phyloP scores from a whole-genome alignment of 768 basidiomycete species.

The Exidia glandulosa region DNA sequence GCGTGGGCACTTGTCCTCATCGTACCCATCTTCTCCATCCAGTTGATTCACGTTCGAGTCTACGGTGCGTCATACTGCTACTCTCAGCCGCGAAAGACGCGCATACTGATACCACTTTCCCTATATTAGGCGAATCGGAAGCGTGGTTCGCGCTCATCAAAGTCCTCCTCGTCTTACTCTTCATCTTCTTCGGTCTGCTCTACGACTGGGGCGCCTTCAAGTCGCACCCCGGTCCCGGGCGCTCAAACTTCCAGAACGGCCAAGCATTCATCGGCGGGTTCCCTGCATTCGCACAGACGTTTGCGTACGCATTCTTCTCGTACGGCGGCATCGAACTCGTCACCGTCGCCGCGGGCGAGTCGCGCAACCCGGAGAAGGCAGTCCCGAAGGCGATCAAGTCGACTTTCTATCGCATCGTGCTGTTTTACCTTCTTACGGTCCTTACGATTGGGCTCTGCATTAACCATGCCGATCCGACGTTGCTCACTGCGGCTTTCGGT shows the following conservation, averaged over 20 bases:
- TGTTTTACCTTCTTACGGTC: conserved; percentile 57
- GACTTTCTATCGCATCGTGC: conserved; percentile 52
- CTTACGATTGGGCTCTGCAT: conserved; percentile 57
- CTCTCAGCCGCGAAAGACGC: neutral
- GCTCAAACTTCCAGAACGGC: conserved; percentile 35
- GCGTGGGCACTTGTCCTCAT: conserved; percentile 47
- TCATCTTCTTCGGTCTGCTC: conserved; percentile 53
- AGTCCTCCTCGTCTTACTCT: conserved; percentile 48
- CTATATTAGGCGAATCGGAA: conserved; percentile 39
- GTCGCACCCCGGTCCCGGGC: conserved; percentile 45
- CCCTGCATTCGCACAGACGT: conserved; percentile 41
- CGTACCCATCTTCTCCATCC: conserved; percentile 38
- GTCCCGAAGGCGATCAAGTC: conserved; percentile 57
- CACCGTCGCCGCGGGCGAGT: conserved; percentile 63
- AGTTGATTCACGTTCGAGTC: conserved; percentile 45
- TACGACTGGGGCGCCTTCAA: conserved; percentile 44
- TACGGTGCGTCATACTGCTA: conserved; percentile 30
- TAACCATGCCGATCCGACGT: conserved; percentile 44
- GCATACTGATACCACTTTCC: neutral
- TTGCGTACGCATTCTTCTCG: conserved; percentile 62
- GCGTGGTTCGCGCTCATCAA: conserved; percentile 59
- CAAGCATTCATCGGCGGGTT: conserved; percentile 48
- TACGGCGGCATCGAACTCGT: conserved; percentile 62
- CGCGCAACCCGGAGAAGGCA: conserved; percentile 47
- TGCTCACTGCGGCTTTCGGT: conserved; percentile 37